phyloP scores from a whole-genome alignment of 352 stramenopile genomes.

The Pythium periplocum region DNA sequence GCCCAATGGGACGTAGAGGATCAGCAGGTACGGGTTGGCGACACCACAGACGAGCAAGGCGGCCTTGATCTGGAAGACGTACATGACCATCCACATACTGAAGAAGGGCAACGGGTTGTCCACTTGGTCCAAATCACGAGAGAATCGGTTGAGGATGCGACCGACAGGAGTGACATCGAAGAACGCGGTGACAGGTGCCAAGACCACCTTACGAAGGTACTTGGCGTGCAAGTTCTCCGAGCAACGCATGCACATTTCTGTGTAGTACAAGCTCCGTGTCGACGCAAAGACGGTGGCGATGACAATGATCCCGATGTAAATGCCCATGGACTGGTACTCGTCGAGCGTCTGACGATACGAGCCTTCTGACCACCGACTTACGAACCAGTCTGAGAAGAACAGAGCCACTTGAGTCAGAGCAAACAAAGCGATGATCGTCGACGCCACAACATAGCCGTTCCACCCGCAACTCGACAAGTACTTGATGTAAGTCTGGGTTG shows the following conservation, averaged over 20 bases:
- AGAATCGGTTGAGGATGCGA: constrained; percentile 65
- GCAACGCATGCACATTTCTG: constrained; percentile 29
- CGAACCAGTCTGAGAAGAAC: no score
- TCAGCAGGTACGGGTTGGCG: constrained; percentile 26
- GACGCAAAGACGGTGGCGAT: constrained; percentile 20
- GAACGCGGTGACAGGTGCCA: constrained; percentile 48
- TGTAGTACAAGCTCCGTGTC: constrained; percentile 24
- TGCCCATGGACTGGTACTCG: constrained; percentile 20
- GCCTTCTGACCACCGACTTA: not conserved
- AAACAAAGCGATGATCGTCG: no score
- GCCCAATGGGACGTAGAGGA: constrained; percentile 55
- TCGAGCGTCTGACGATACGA: constrained; percentile 21
- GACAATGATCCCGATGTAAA: constrained; percentile 33
- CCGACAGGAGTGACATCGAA: constrained; percentile 66
- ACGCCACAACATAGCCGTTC: no score
- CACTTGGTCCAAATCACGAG: constrained; percentile 51
- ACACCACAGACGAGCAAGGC: constrained; percentile 29
- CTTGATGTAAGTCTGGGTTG: not conserved
- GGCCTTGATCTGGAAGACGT: constrained; percentile 20
- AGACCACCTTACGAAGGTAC: constrained; percentile 37
- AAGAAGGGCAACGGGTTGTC: constrained; percentile 35
- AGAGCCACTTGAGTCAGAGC: no score
- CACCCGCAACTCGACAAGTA: no score
- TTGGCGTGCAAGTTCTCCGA: constrained; percentile 38
- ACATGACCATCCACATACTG: constrained; percentile 34